Conservation (phyloP, 73 alveolate genomes). For the Paramecium primaurelia region DNA sequence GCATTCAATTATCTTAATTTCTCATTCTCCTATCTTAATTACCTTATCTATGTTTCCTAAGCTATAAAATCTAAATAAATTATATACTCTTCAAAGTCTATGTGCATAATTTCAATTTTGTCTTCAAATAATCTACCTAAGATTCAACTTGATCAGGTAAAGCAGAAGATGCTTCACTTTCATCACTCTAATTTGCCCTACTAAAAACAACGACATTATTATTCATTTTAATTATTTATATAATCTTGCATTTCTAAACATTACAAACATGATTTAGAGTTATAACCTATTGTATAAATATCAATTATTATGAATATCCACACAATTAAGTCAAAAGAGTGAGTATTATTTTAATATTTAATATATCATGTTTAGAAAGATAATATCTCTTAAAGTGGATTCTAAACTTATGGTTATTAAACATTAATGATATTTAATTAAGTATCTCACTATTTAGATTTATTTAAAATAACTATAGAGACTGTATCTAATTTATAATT, state of each 20-base stretch:
- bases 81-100: conserved; percentile 15
- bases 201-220: conserved; percentile 27
- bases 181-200: not conserved
- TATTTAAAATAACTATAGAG: too few species aligned
- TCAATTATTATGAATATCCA: too few species aligned
- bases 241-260: not conserved
- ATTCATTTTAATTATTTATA: not conserved
- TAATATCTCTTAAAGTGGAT: too few species aligned
- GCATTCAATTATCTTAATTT: conserved; percentile 49
- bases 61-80: not conserved
- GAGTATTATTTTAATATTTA: too few species aligned
- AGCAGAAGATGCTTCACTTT: not conserved
- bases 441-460: too few species aligned
- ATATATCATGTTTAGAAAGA: too few species aligned
- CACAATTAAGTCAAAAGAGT: too few species aligned
- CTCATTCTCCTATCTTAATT: conserved; percentile 49
- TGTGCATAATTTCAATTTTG: not conserved
- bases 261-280: not conserved
- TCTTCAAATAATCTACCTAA: conserved; percentile 31
- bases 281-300: not conserved
- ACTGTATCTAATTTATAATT: too few species aligned
- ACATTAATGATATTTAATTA: too few species aligned
- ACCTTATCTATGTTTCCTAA: not conserved
- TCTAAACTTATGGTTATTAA: too few species aligned
- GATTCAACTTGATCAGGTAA: conserved; percentile 2